A percentile compares a stretch with the other conserved stretches of the same genome.
These are phyloP conservation scores for Pseudophaeomoniella oleicola DNA, from an alignment of 2,329 filamentous ascomycete genomes.

Conservation along the genomic window DNA sequence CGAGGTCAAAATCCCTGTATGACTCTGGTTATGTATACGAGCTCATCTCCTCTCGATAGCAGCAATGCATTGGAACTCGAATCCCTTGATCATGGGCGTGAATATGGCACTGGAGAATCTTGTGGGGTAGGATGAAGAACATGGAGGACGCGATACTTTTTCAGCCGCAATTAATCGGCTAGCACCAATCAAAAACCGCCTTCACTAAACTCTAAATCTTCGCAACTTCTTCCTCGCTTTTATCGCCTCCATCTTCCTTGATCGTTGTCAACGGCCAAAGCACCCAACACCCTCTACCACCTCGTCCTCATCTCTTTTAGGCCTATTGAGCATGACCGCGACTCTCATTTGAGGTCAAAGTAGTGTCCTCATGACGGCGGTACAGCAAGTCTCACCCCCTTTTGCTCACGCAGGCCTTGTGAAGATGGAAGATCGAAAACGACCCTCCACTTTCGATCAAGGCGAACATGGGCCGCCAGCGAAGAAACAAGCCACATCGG, in stretches of 20 bases:
- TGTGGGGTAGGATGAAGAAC: background rate
- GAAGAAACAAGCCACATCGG: constrained; percentile 66
- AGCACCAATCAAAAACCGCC: background rate
- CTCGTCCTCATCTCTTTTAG: too few relatives aligned
- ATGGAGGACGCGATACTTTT: background rate
- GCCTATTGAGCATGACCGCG: constrained; percentile 1
- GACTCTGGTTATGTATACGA: too few relatives aligned
- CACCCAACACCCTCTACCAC: too few relatives aligned
- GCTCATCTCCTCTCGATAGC: too few relatives aligned
- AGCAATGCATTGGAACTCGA: too few relatives aligned
- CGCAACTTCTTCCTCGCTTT: background rate
- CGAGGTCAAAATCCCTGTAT: too few relatives aligned
- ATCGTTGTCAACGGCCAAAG: constrained; percentile 2
- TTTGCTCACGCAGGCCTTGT: constrained; percentile 64
- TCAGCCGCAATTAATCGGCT: background rate
- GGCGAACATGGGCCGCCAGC: constrained; percentile 78
- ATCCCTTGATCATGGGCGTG: too few relatives aligned
- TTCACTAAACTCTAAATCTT: background rate
- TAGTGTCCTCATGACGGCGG: constrained; percentile 72
- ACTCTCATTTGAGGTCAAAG: constrained; percentile 1
- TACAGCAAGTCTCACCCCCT: constrained; percentile 58
- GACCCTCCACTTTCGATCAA: constrained; percentile 65
- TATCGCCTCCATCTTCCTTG: constrained; percentile 2
- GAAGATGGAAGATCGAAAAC: constrained; percentile 99
- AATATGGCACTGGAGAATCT: too few relatives aligned